Base-by-base conservation (phyloP, 495 filamentous ascomycete species). In the Neurospora africana region DNA sequence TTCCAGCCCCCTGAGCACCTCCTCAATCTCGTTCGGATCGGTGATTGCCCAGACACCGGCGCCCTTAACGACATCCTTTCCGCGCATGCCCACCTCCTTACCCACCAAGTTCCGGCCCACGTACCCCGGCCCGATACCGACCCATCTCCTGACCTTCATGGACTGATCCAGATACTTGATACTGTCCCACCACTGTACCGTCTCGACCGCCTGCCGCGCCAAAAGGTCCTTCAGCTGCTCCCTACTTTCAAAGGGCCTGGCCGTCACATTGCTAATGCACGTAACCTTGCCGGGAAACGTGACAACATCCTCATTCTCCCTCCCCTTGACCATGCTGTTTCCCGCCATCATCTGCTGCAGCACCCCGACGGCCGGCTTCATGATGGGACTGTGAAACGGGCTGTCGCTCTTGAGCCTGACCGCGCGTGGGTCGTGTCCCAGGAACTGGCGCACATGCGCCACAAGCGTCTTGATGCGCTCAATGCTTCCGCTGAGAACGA, bases 11-110 rank as follows among this genome's bases (percentile, higher is more conserved):
- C 81, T 83, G 23, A 97, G 79, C 15, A 91, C 89, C 69, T 90
- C 88, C 72, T 97, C 92, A 71, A 95, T 87, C 81, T 97, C 94
- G 68, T 84, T 88, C 33, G 93, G 91, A 79, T 92, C 89, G 43
- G 87, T 94, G 70, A 97, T 91, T n/a, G 91, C 93, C 91, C 94
- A 97, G 0, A 97, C 93, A 13, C 96, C 92, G 21, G 94, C 95
- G 3, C 95, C 94, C 78, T 92, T 93, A 38, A 92, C 87, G 30
- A 86, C 83, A 36, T 94, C 93, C 78, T 89, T 90, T 4, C 88
- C 87, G 67, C 88, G 82, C 91, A 93, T 93, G 2, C 93, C 94
- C 6, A 99, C 94, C 79, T 98, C 95, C 80, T 97, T 97, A 0
- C 94, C 94, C 7, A 99, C 95, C 30, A 99, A 81, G 79, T 98